Base-by-base conservation (phyloP, 75 land plant species). In the Picea sitchensis region DNA sequence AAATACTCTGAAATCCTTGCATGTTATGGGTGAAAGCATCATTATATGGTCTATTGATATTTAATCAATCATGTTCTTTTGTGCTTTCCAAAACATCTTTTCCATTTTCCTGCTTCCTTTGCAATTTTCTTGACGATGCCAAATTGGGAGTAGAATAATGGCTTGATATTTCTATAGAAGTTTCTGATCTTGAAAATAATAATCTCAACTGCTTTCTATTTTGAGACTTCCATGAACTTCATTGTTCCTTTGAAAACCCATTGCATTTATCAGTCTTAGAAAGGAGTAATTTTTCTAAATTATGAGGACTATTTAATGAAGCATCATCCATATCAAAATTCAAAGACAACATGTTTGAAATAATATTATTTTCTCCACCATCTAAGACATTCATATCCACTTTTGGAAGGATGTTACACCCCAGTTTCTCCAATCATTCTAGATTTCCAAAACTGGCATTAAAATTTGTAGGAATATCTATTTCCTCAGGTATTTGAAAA, bases 101-200 rank as follows among this genome's bases (percentile, higher is more conserved):
- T 21, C 62, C 62, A 61, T 61, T 61, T 18, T 3, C 18, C n/a
- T 1, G 14, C 4, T 61, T 2, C 62, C 14, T 20, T 18, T 61
- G 3, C 62, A 61, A 20, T 18, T 61, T 21, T 4, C 62, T 61
- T 14, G 21, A 61, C 18, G 21, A 61, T 61, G 17, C 14, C 4
- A 75, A 11, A 54, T 59, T 47, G 47, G 78, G 64, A 61, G 21
- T 61, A 0, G 5, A 61, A 61, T n/a, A 61, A 61, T 72, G 26
- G 23, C 15, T 63, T 87, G 82, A 60, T 68, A 69, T 61, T 61
- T 61, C 64, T 7, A 4, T 75, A 74, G 76, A 80, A 32, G 83
- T 85, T 44, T 90, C 92, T 79, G 88, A 86, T 61, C 96, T 89
- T 17, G 94, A 94, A 90, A 94, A 94, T 36, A 89, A 92, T 81